phyloP scores from a whole-genome alignment of 2,329 filamentous ascomycete genomes.

The Stachybotrys chlorohalonatus region DNA sequence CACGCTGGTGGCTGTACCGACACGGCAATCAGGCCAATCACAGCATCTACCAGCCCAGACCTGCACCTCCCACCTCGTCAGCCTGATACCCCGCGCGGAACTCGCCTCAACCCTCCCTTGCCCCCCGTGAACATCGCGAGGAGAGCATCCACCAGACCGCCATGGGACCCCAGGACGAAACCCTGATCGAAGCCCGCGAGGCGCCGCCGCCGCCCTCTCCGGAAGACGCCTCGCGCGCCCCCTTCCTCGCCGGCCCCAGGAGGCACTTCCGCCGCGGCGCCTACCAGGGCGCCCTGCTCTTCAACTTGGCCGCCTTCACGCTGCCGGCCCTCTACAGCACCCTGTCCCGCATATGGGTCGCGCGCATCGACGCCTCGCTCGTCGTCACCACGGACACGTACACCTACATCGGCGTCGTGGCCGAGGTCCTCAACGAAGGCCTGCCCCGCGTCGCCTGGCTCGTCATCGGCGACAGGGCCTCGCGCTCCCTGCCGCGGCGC shows the following conservation, averaged over 20 bases:
- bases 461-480: constrained; percentile 56
- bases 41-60: background rate
- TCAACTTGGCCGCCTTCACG: constrained; percentile 54
- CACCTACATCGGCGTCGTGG: constrained; percentile 59
- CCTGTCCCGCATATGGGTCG: constrained; percentile 62
- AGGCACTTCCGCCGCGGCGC: constrained; percentile 1
- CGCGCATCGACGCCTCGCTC: constrained; percentile 50
- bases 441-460: constrained; percentile 60
- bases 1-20: too few species aligned
- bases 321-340: constrained; percentile 60
- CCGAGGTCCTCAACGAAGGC: constrained; percentile 64
- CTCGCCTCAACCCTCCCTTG: too few species aligned
- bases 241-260: background rate
- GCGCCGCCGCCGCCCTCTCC: too few species aligned
- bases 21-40: background rate
- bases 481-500: constrained; percentile 38
- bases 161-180: background rate
- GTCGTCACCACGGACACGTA: constrained; percentile 37
- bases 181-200: background rate
- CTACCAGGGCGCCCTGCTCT: constrained; percentile 49
- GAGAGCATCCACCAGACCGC: background rate
- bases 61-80: background rate
- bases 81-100: background rate
- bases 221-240: background rate
- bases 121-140: too few species aligned